Conservation (phyloP, 2,329 filamentous ascomycete genomes). For the Monosporascus sp. region DNA sequence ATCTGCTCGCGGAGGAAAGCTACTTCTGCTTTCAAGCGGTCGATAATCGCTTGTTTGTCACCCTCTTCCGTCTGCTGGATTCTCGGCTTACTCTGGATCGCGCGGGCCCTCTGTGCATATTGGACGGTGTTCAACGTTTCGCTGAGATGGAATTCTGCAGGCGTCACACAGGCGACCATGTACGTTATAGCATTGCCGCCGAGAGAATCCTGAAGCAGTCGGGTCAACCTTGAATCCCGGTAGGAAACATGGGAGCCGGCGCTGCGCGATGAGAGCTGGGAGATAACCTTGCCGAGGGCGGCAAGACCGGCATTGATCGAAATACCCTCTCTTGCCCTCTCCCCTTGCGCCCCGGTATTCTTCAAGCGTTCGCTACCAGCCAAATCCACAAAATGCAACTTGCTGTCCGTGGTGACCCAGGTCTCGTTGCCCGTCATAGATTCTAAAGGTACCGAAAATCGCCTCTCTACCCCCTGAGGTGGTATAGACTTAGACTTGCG, state of each 20-base stretch:
- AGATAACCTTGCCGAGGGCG: constrained; percentile 95
- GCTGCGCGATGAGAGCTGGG: constrained; percentile 87
- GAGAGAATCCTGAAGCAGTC: constrained; percentile 90
- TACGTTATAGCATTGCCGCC: constrained; percentile 97
- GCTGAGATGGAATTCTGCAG: constrained; percentile 93
- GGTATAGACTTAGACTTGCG: constrained; percentile 59
- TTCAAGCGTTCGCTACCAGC: constrained; percentile 95
- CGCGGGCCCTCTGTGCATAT: constrained; percentile 91
- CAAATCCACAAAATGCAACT: constrained; percentile 96
- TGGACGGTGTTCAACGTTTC: constrained; percentile 97
- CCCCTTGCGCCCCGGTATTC: constrained; percentile 92
- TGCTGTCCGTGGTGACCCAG: constrained; percentile 89
- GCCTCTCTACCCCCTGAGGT: constrained; percentile 66
- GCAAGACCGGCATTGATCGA: constrained; percentile 97
- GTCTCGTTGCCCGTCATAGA: constrained; percentile 65
- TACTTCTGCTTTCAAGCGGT: constrained; percentile 88
- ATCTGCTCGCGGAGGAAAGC: constrained; percentile 92
- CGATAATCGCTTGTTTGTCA: constrained; percentile 91
- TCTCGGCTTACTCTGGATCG: constrained; percentile 94
- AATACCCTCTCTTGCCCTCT: constrained; percentile 91
- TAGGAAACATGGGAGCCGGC: constrained; percentile 91
- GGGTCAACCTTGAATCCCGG: constrained; percentile 93
- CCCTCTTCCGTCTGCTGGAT: constrained; percentile 92
- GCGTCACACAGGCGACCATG: constrained; percentile 98
- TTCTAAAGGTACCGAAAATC: constrained; percentile 81